Evolutionary conservation across 768 basidiomycete genomes (phyloP).

Genomic region (Boletus insuetus): DNA sequence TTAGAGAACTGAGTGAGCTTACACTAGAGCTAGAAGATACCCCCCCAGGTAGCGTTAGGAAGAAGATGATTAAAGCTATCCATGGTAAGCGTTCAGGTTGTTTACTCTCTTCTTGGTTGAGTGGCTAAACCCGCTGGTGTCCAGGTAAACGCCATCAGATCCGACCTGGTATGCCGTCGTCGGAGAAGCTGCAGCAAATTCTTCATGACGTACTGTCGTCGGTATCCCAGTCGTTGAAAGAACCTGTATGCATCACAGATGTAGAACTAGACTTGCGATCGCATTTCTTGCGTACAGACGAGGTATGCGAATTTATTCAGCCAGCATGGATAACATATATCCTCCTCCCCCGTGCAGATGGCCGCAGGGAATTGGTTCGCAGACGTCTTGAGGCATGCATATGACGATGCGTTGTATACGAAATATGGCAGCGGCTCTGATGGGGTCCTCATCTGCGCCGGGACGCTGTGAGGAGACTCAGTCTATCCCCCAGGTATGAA

Average conservation of each 20-base stretch:
- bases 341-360: conserved; percentile 40
- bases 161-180: conserved; percentile 57
- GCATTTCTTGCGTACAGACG: conserved; percentile 66
- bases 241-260: conserved; percentile 70
- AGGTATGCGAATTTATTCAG: conserved; percentile 42
- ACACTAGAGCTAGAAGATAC: conserved; percentile 58
- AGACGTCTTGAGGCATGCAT: conserved; percentile 79
- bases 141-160: conserved; percentile 66
- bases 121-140: neutral
- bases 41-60: conserved; percentile 60
- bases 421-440: conserved; percentile 66
- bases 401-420: conserved; percentile 64
- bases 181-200: conserved; percentile 51
- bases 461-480: conserved; percentile 84
- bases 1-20: conserved; percentile 81
- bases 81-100: conserved; percentile 43
- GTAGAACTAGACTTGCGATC: conserved; percentile 73
- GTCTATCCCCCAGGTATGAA: conserved; percentile 73
- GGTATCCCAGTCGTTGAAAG: conserved; percentile 66
- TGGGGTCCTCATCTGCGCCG: conserved; percentile 78
- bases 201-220: conserved; percentile 63
- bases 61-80: conserved; percentile 59
- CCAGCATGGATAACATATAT: neutral
- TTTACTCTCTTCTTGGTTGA: neutral
- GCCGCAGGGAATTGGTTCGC: conserved; percentile 81